Conservation (phyloP, 139 green algal genomes). For the Closterium sp. region DNA sequence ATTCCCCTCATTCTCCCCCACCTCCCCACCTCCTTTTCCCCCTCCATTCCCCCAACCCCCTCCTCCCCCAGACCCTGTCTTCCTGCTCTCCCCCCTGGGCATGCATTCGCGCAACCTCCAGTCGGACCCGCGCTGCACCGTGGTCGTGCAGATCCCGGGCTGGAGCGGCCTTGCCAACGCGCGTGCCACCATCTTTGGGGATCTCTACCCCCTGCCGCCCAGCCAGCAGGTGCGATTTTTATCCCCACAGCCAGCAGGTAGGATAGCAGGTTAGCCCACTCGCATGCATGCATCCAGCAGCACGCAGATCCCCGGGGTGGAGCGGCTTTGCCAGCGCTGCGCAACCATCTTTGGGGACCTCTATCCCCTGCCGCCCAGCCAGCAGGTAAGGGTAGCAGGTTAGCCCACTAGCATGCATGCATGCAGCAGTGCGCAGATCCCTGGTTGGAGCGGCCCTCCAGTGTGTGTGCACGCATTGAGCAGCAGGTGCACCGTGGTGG, state of each 20-base stretch:
- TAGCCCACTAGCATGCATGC: too few relatives aligned
- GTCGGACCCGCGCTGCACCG: slow-evolving; percentile 67
- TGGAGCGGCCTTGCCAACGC: slow-evolving; percentile 97
- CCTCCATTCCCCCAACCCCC: neutral
- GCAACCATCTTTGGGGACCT: too few relatives aligned
- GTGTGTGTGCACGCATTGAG: too few relatives aligned
- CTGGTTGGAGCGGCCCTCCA: too few relatives aligned
- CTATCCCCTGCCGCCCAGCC: slow-evolving; percentile 40
- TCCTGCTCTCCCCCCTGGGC: slow-evolving; percentile 80
- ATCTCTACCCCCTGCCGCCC: slow-evolving; percentile 84
- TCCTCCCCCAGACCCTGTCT: slow-evolving; percentile 22
- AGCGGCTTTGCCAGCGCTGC: slow-evolving; percentile 88
- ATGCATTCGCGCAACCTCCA: slow-evolving; percentile 81
- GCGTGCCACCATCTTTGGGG: slow-evolving; percentile 96
- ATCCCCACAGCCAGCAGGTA: too few relatives aligned
- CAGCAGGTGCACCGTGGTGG: too few relatives aligned
- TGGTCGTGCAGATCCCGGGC: slow-evolving; percentile 89
- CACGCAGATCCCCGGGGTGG: slow-evolving; percentile 95
- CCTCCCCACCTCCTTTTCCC: neutral
- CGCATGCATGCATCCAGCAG: too few relatives aligned
- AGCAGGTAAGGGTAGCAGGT: too few relatives aligned
- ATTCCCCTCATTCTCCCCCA: too few relatives aligned
- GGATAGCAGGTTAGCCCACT: neutral
- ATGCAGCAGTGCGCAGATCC: too few relatives aligned
- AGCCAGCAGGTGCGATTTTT: slow-evolving; percentile 79